These are phyloP conservation scores for Fraxinus xanthoxyloides DNA, from an alignment of 305 asterid species.

Conservation along the genomic window DNA sequence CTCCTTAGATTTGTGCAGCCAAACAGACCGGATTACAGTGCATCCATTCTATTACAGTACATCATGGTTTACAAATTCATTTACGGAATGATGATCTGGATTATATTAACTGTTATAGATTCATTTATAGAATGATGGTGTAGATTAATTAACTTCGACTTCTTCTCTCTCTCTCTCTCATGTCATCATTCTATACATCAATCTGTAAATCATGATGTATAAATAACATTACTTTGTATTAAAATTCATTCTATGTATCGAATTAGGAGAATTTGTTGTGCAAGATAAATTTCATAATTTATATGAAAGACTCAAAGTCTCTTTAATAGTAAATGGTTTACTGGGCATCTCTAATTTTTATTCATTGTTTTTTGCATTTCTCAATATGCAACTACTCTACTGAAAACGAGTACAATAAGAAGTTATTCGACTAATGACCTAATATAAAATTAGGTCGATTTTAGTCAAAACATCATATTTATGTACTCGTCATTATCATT, in stretches of 20 bases:
- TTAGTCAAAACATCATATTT: no score
- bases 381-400: neutral
- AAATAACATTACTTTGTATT: neutral
- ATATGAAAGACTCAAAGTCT: neutral
- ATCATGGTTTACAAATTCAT: no score
- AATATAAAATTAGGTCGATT: neutral
- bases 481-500: neutral
- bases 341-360: neutral
- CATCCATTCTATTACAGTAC: neutral
- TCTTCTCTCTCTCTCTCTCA: neutral
- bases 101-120: no score
- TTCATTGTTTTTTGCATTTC: neutral
- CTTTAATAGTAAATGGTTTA: neutral
- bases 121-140: neutral
- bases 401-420: no score
- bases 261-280: neutral
- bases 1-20: neutral
- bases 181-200: neutral
- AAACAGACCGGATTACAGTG: neutral
- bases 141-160: neutral
- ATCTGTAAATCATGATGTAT: no score
- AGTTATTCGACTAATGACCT: neutral
- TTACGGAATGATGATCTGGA: no score
- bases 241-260: neutral
- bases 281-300: neutral